These are phyloP conservation scores for Irpex sp. DNA, from an alignment of 1,284 basidiomycete genomes.

Conservation along the genomic window DNA sequence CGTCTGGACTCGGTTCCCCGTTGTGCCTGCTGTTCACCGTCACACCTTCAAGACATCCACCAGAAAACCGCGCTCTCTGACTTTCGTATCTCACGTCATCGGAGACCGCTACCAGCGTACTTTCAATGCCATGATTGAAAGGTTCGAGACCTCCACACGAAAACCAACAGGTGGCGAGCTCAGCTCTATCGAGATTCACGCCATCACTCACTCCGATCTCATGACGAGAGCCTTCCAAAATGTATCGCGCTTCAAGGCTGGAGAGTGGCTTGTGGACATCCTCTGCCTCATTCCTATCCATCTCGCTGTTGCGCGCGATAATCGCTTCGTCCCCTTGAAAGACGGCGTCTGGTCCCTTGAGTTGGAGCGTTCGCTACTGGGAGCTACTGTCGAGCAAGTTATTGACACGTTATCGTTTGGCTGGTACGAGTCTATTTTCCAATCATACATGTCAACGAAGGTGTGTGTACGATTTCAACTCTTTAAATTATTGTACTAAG, in stretches of 20 bases:
- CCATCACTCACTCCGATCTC: conserved; percentile 21
- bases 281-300: conserved; percentile 65
- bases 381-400: conserved; percentile 56
- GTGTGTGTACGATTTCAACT: conserved; percentile 24
- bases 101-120: conserved; percentile 35
- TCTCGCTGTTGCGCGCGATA: conserved; percentile 53
- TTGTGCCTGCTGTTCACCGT: conserved; percentile 49
- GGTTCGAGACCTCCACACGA: conserved; percentile 44
- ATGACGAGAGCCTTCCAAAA: conserved; percentile 8
- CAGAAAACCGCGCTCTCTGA: conserved; percentile 29
- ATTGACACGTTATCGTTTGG: conserved; percentile 55
- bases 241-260: conserved; percentile 39
- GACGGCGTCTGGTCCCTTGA: conserved; percentile 50
- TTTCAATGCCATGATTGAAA: conserved; percentile 41
- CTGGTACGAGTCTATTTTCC: conserved; percentile 65
- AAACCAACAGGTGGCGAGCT: conserved; percentile 49
- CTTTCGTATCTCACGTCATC: conserved; percentile 42
- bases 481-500: not conserved
- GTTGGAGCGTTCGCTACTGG: conserved; percentile 49
- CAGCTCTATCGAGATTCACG: conserved; percentile 30
- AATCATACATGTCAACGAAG: conserved; percentile 58
- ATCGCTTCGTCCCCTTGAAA: conserved; percentile 57
- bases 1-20: conserved; percentile 64
- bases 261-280: conserved; percentile 62
- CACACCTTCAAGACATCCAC: conserved; percentile 38